A percentile compares a stretch with the other conserved stretches of the same genome.
These are phyloP conservation scores for Hypoxylon subgilvum DNA, from an alignment of 495 filamentous ascomycete genomes.

Conservation along the genomic window DNA sequence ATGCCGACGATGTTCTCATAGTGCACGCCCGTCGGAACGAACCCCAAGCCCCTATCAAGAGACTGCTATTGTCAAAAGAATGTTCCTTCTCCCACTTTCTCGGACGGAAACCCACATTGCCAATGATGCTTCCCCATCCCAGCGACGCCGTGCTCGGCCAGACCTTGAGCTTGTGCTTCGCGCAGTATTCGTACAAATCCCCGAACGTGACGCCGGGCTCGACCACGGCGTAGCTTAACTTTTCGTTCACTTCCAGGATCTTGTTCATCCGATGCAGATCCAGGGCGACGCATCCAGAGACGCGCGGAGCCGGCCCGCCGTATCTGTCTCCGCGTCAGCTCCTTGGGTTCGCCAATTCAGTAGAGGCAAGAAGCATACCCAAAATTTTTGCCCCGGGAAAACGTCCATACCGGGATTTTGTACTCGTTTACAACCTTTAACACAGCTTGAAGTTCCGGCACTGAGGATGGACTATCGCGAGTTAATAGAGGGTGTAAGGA, in stretches of 20 bases:
- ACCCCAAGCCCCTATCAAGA: slow-evolving; percentile 52
- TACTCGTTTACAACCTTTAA: slow-evolving; percentile 48
- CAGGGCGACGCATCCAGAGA: slow-evolving; percentile 59
- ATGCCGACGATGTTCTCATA: slow-evolving; percentile 55
- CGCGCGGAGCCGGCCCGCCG: slow-evolving; percentile 61
- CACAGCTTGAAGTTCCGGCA: slow-evolving; percentile 47
- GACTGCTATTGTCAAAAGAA: slow-evolving; percentile 33
- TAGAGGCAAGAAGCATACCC: slow-evolving; percentile 31
- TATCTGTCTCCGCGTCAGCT: slow-evolving; percentile 48
- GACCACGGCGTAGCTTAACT: slow-evolving; percentile 60
- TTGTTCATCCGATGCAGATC: slow-evolving; percentile 63
- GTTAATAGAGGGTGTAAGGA: not conserved
- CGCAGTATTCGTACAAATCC: slow-evolving; percentile 59
- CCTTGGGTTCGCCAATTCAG: not conserved
- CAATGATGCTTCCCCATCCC: slow-evolving; percentile 63
- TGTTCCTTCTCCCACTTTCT: not conserved
- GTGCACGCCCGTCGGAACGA: slow-evolving; percentile 56
- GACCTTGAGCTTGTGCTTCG: slow-evolving; percentile 54
- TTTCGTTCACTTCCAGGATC: slow-evolving; percentile 61
- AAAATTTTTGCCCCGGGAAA: slow-evolving; percentile 59
- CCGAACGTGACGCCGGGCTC: slow-evolving; percentile 63
- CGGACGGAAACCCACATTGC: slow-evolving; percentile 49
- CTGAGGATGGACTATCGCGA: slow-evolving; percentile 36
- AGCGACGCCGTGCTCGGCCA: slow-evolving; percentile 62
- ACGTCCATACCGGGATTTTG: slow-evolving; percentile 53